Base-by-base conservation (phyloP, 2,329 filamentous ascomycete species). In the Pseudogymnoascus sp. region DNA sequence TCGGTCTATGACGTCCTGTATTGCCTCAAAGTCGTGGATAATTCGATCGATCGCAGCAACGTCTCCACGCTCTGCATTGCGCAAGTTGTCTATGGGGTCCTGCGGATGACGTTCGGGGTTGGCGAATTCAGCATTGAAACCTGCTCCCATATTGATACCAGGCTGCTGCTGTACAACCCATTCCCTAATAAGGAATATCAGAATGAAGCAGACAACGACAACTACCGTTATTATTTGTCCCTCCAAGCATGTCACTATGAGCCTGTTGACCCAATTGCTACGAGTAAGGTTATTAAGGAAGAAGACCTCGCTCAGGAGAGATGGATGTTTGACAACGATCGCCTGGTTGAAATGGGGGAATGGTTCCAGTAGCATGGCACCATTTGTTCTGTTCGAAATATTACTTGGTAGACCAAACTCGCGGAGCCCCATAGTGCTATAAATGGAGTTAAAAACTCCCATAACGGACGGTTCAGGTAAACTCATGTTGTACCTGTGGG, bases 161-260 rank as follows among this genome's bases (percentile, higher is more conserved):
- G 92, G 94, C 70, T 99, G 94, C 71, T 99, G 94, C 71, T 99
- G 94, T 8, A 99, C 91, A 57, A 99, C 94, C 81, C 96, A 99
- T 74, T 99, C 94, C 52, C 95, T 80, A 52, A 99, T 96, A 3
- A 99, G 75, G 66, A 99, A 99, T 39, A 99, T 85, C n/a, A 99
- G 76, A 61, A 99, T 96, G 72, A 97, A 99, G 61, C 88, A 91
- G 45, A 96, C 81, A 6, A 99, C 92, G 57, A 97, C 90, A 9
- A 95, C 76, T 5, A 96, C 76, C 0, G 92, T 99, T 66, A 99
- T 96, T 55, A 97, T 82, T 70, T 96, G 92, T 3, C 94, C 94
- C 74, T 99, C 94, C 3, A 96, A 76, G 0, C 92, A 83, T 65
- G 91, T 87, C 58, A 97, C 85, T 13, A 96, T 74, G 58, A 88